Evolutionary conservation across 2,329 filamentous ascomycete species (phyloP), one percentile per base, ranked within the genome.

Genomic region (Fusarium sp.): DNA sequence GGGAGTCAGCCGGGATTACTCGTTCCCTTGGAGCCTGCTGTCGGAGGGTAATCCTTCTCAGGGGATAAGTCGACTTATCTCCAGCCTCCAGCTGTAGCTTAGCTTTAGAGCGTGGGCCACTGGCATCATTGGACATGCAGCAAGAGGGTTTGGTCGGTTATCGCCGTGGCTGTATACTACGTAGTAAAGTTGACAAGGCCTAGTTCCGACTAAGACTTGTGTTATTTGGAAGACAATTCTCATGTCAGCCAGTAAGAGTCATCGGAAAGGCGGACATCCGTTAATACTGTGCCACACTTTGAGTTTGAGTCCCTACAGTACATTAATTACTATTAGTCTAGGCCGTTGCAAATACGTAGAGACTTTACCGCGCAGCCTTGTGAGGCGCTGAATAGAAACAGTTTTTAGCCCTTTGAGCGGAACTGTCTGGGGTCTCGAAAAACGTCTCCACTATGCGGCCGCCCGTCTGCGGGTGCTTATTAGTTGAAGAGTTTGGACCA

Each of bases 161-260:
- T 69, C 56, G 48, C 65, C 65, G 61, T 65, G 54, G 24, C 39
- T 58, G 56, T 38, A 19, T 26, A n/a, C n/a, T n/a, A n/a, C n/a
- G n/a, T n/a, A n/a, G n/a, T n/a, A 11, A 44, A 45, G 28, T 46
- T 28, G 56, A 28, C 61, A 64, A 57, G 58, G 58, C 6, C 44
- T 28, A 30, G 17, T 20, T 42, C 51, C 60, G 60, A 58, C 60
- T 36, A 17, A 46, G n/a, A 7, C 42, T 56, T 34, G n/a, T 36
- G 17, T 45, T 36, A 34, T 54, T 51, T 49, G 47, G 48, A 67
- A 43, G 30, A 32, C 46, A 50, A 51, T 21, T 48, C 39, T 51
- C 34, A 14, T 30, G 21, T 40, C 38, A 30, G 43, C 64, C 58
- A 64, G 40, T 67, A 38, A 42, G 38, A 17, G 40, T 36, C 40